phyloP scores from a whole-genome alignment of 306 rosid genomes.

The Begonia fuchsioides region DNA sequence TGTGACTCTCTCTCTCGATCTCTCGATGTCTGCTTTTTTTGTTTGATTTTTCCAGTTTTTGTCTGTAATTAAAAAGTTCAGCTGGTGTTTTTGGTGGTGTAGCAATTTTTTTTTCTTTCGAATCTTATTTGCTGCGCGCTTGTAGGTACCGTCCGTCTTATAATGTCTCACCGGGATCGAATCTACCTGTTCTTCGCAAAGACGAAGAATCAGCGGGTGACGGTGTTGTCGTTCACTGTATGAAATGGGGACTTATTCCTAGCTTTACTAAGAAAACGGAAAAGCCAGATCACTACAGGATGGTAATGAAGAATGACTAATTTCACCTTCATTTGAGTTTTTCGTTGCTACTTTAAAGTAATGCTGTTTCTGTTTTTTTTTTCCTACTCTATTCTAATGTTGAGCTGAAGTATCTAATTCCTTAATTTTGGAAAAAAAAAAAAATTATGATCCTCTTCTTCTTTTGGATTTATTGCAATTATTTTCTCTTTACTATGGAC shows the following conservation, averaged over 20 bases:
- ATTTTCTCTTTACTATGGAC: background rate
- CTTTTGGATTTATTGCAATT: too few relatives aligned
- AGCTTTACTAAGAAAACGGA: constrained; percentile 66
- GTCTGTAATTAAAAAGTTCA: too few relatives aligned
- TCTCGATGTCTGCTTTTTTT: background rate
- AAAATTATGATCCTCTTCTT: too few relatives aligned
- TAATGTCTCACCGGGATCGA: constrained; percentile 65
- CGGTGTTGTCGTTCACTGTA: constrained; percentile 46
- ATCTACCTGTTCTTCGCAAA: constrained; percentile 54
- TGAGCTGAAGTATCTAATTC: too few relatives aligned
- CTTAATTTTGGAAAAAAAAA: background rate
- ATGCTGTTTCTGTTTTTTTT: background rate
- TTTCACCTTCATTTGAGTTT: too few relatives aligned
- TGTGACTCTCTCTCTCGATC: constrained; percentile 4
- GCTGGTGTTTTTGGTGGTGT: too few relatives aligned
- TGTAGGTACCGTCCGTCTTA: constrained; percentile 54
- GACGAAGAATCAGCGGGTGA: constrained; percentile 44
- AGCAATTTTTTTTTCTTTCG: too few relatives aligned
- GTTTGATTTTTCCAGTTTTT: background rate
- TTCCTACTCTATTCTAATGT: background rate
- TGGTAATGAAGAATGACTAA: constrained; percentile 31
- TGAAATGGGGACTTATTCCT: constrained; percentile 91
- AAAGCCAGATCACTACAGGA: constrained; percentile 4
- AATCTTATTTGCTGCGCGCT: background rate
- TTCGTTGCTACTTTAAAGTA: too few relatives aligned